Conservation (phyloP, 2,329 filamentous ascomycete species). For the Xylariaceae sp. region DNA sequence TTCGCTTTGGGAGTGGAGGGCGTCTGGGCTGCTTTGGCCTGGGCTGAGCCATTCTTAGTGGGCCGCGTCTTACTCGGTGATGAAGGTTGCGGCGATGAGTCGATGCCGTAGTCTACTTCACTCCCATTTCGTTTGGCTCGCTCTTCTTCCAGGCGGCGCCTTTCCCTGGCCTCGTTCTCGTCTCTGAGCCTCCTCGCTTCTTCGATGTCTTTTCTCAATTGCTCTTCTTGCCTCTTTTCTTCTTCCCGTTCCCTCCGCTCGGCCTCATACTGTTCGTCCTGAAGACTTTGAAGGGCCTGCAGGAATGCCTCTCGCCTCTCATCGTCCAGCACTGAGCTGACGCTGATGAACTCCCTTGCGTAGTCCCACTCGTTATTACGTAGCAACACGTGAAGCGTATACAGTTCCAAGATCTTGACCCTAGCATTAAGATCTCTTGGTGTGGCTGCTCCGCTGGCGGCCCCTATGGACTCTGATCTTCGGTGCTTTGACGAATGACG, state of each 20-base stretch:
- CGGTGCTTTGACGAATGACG: constrained; percentile 22
- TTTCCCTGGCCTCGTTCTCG: constrained; percentile 57
- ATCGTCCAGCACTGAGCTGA: constrained; percentile 84
- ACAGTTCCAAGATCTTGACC: constrained; percentile 90
- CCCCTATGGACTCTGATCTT: constrained; percentile 42
- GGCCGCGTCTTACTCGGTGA: constrained; percentile 34
- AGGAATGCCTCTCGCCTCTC: constrained; percentile 87
- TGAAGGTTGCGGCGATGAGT: constrained; percentile 44
- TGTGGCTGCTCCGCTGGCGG: constrained; percentile 67
- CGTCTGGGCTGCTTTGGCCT: constrained; percentile 31
- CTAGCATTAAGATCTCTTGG: constrained; percentile 79
- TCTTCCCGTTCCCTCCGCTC: constrained; percentile 62
- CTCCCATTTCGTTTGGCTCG: constrained; percentile 46
- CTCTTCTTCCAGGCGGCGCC: constrained; percentile 52
- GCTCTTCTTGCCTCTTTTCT: constrained; percentile 52
- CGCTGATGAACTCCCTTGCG: constrained; percentile 81
- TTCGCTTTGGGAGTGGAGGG: constrained; percentile 25
- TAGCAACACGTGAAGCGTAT: constrained; percentile 90
- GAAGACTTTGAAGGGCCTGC: constrained; percentile 76
- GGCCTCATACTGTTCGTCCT: constrained; percentile 77
- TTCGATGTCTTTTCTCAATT: constrained; percentile 53
- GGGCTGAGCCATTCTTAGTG: constrained; percentile 27
- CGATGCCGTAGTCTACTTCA: constrained; percentile 67
- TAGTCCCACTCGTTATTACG: constrained; percentile 96
- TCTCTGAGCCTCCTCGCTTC: constrained; percentile 51